These are phyloP conservation scores for Aspergillus sclerotioniger DNA, from an alignment of 495 filamentous ascomycete species.

Conservation along the genomic window DNA sequence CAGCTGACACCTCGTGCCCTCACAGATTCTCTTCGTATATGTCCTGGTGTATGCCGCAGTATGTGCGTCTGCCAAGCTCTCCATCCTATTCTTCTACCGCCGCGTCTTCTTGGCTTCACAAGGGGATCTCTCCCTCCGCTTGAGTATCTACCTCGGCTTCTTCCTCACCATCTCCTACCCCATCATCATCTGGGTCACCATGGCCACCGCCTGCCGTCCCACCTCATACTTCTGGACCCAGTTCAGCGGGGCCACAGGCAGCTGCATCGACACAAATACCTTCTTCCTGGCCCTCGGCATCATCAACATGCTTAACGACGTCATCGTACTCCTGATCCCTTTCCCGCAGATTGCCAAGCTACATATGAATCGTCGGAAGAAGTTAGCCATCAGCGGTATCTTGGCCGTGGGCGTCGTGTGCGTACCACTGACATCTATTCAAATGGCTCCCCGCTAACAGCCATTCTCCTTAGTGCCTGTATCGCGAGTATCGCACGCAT, in stretches of 20 bases:
- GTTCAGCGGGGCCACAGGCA: slow-evolving; percentile 18
- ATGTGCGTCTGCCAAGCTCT: slow-evolving; percentile 33
- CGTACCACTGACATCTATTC: too few relatives aligned
- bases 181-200: slow-evolving; percentile 21
- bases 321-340: slow-evolving; percentile 42
- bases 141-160: background rate
- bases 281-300: slow-evolving; percentile 32
- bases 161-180: slow-evolving; percentile 23
- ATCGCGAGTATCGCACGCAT: slow-evolving; percentile 36
- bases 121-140: slow-evolving; percentile 4
- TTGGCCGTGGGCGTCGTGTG: background rate
- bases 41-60: slow-evolving; percentile 33
- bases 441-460: background rate
- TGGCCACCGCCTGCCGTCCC: slow-evolving; percentile 25
- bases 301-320: slow-evolving; percentile 41
- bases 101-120: slow-evolving; percentile 31
- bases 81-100: slow-evolving; percentile 37
- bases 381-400: background rate
- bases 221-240: slow-evolving; percentile 32
- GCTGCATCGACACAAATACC: slow-evolving; percentile 29
- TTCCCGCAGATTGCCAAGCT: slow-evolving; percentile 6
- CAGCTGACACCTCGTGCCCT: background rate
- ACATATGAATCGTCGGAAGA: background rate
- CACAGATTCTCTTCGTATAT: slow-evolving; percentile 30
- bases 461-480: background rate